These are phyloP conservation scores for Salix dunnii DNA, from an alignment of 345 rosid species.

Conservation along the genomic window DNA sequence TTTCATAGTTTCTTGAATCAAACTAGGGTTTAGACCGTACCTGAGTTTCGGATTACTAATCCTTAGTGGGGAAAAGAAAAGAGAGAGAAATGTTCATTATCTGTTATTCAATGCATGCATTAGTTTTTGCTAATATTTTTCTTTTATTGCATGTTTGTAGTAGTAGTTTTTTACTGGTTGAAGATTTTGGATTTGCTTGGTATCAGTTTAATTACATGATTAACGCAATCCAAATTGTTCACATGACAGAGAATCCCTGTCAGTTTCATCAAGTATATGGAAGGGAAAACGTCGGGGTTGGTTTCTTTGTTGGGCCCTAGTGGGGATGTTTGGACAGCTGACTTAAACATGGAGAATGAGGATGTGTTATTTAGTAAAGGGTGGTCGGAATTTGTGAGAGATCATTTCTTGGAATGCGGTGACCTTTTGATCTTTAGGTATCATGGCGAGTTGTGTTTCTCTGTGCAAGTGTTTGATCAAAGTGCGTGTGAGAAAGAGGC, in stretches of 20 bases:
- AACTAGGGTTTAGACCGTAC: too few species aligned
- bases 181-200: background rate
- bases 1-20: too few species aligned
- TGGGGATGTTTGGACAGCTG: constrained; percentile 44
- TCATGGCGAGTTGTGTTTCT: constrained; percentile 46
- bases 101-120: too few species aligned
- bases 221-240: background rate
- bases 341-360: constrained; percentile 30
- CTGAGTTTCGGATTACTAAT: too few species aligned
- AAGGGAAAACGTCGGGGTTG: constrained; percentile 34
- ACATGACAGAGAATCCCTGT: constrained; percentile 45
- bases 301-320: constrained; percentile 52
- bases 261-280: constrained; percentile 39
- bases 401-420: constrained; percentile 45
- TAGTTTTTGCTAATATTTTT: background rate
- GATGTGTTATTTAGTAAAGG: constrained; percentile 37
- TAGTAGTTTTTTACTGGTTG: background rate
- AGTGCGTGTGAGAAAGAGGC: constrained; percentile 55
- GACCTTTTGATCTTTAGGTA: constrained; percentile 57
- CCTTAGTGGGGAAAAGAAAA: too few species aligned
- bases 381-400: constrained; percentile 49
- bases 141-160: background rate
- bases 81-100: too few species aligned
- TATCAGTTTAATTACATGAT: background rate
- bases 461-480: constrained; percentile 51